Percentiles rank a stretch among this genome's conserved stretches.
phyloP scores from a whole-genome alignment of 495 filamentous ascomycete species.

The Penicillium coprophilum region DNA sequence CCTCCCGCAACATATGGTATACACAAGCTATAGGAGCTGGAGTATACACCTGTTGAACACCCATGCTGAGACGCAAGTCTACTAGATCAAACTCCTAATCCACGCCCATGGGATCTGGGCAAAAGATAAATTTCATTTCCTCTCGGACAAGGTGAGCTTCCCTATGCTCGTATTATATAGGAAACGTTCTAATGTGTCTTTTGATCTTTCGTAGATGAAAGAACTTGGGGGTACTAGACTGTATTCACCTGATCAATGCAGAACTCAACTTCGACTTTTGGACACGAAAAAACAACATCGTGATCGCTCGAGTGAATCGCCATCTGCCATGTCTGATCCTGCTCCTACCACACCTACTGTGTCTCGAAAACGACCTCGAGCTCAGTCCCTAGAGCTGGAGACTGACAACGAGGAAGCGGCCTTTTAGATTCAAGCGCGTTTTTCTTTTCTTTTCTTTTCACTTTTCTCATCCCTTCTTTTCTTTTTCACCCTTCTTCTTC shows the following conservation, averaged over 20 bases:
- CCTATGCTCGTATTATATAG: not conserved
- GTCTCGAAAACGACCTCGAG: constrained; percentile 24
- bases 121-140: constrained; percentile 49
- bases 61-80: constrained; percentile 2
- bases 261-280: constrained; percentile 35
- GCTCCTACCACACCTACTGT: constrained; percentile 12
- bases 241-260: constrained; percentile 41
- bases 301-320: constrained; percentile 20
- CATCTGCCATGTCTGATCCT: constrained; percentile 31
- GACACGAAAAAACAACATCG: constrained; percentile 25
- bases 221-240: constrained; percentile 35
- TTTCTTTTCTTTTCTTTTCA: not conserved
- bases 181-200: not conserved
- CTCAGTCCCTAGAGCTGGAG: constrained; percentile 8
- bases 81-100: constrained; percentile 47
- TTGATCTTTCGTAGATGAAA: constrained; percentile 30
- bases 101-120: constrained; percentile 51
- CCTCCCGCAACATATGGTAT: constrained; percentile 5
- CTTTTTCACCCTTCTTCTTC: not conserved
- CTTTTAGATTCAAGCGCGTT: not conserved
- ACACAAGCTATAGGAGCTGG: constrained; percentile 11
- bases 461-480: not conserved
- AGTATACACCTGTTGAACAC: constrained; percentile 6
- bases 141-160: constrained; percentile 49
- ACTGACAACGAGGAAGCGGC: not conserved